Evolutionary conservation across 2,329 filamentous ascomycete genomes (phyloP), one percentile per base, ranked within the genome.

Genomic region (Coniochaeta sp.): DNA sequence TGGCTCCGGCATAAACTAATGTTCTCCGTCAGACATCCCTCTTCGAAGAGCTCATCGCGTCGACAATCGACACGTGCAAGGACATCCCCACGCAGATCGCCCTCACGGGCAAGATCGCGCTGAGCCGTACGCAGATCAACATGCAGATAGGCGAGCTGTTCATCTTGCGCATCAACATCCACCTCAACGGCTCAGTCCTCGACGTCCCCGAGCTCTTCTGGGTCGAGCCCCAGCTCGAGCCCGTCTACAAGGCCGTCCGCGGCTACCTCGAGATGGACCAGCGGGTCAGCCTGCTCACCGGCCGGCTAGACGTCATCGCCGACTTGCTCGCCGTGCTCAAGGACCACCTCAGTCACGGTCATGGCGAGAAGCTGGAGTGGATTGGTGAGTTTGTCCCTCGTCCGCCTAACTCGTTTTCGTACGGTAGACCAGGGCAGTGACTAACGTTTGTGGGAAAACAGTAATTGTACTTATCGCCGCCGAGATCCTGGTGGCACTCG

Each of bases 111-210:
- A 94, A 91, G 64, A 94, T 99, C 63, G 86, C 89, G 51, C 82
- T 99, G 53, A 90, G 85, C 53, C 84, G 92, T 40, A 83, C 84
- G 53, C 85, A 97, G 67, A 96, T 99, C 76, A 97, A 97, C 75
- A 97, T 97, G 91, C 91, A 97, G 71, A 96, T 99, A 55, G 94
- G 94, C 66, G 91, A 99, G 72, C 82, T 99, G 51, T 99, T 99
- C 70, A 97, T 99, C 64, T 75, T 99, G 28, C 84, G 94, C 54
- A 97, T 99, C 73, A 96, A 94, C 68, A 97, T 99, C 63, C 95
- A 99, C 71, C 79, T 99, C 49, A 96, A 97, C 68, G 94, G 94
- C 30, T 95, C 89, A 27, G 91, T 99, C 6, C 85, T 99, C 33
- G 94, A 99, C 67, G 95, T 91, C 9, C 94, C 94, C 0, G 94